phyloP scores from a whole-genome alignment of 1,284 basidiomycete species.

The Melanopsichium pennsylvanicum region DNA sequence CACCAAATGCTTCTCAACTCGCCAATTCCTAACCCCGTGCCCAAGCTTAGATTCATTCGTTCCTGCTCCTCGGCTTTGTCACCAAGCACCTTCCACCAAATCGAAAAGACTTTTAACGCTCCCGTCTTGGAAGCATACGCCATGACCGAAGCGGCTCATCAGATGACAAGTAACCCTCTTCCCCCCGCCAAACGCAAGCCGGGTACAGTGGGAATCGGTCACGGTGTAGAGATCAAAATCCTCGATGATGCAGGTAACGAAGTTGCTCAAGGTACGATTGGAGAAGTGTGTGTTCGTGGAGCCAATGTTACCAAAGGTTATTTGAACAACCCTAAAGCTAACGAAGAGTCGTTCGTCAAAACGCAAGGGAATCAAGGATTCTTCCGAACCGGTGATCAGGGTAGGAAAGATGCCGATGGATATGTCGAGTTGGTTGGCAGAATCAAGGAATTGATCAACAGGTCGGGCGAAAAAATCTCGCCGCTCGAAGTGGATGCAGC shows the following conservation, averaged over 20 bases:
- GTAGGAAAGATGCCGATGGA: constrained; percentile 73
- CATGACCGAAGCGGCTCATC: constrained; percentile 68
- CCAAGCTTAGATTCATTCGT: constrained; percentile 69
- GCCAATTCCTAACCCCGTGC: constrained; percentile 64
- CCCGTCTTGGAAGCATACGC: constrained; percentile 69
- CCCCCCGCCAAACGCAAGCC: constrained; percentile 67
- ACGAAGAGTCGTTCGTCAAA: constrained; percentile 64
- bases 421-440: constrained; percentile 70
- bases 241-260: constrained; percentile 66
- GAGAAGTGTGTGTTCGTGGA: constrained; percentile 69
- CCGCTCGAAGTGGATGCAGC: constrained; percentile 73
- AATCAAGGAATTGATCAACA: constrained; percentile 66
- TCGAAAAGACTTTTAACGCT: constrained; percentile 68
- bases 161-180: constrained; percentile 68
- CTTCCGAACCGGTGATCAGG: constrained; percentile 74
- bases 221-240: constrained; percentile 68
- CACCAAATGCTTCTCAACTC: constrained; percentile 69
- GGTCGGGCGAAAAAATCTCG: constrained; percentile 75
- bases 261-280: constrained; percentile 64
- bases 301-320: constrained; percentile 69
- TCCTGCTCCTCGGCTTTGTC: constrained; percentile 69
- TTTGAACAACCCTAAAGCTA: constrained; percentile 68
- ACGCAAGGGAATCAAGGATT: constrained; percentile 67
- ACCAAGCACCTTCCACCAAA: constrained; percentile 67
- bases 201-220: constrained; percentile 68